Evolutionary conservation across 1,139 yeast genomes (phyloP), one percentile per base, ranked within the genome.

Genomic region (Candida glucosophila): DNA sequence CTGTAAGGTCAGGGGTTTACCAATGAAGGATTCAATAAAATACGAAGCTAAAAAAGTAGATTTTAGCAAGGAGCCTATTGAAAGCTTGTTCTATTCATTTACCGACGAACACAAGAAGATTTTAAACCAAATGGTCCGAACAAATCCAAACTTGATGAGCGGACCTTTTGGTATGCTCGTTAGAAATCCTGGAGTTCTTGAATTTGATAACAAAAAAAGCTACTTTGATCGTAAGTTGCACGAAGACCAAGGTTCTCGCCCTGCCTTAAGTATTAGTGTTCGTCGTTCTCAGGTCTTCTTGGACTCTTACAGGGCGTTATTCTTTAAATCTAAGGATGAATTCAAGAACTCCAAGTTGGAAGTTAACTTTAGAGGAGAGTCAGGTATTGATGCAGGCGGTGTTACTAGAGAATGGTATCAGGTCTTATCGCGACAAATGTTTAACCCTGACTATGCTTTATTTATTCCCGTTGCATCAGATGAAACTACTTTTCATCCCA

Each of bases 331-430:
- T 1, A 72, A 75, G 19, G 82, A 77, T 9, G 93, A 82, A 33
- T 75, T 88, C 47, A 73, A 77, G 41, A 67, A 73, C 28, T 71
- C 90, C 4, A 77, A 79, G 36, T 59, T 90, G 39, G 90, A 81
- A 29, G 76, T 92, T 22, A 70, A 69, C 17, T 92, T 92, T 58
- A 79, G 77, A 40, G 95, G 95, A 4, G 99, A 92, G 49, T 81
- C 82, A 31, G 99, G 98, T 39, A 83, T 90, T 26, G 99, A 92
- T 63, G 98, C 96, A 3, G 99, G 99, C 40, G 99, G 99, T 27
- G 79, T 92, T 13, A 85, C 96, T 0, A 67, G 98, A 44, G 99
- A 92, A 51, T 92, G 98, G 98, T 88, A 79, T 45, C 97, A 86
- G 48, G 95, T 88, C 6, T 57, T 92, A 30, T 79, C 96, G 1